These are phyloP conservation scores for Pontederia paniculata DNA, from an alignment of 176 grass and related monocot species.

Conservation along the genomic window DNA sequence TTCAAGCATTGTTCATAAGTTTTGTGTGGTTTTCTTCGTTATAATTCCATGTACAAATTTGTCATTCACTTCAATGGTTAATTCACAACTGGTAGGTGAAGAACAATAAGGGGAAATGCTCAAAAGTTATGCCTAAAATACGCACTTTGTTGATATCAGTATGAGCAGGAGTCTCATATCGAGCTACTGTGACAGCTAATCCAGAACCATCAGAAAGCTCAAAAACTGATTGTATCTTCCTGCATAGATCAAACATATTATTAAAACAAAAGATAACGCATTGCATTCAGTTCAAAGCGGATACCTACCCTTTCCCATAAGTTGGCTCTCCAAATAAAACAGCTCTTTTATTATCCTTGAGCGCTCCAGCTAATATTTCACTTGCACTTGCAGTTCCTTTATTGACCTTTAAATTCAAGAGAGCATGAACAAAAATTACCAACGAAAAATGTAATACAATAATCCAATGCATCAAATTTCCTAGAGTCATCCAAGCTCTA, in stretches of 20 bases:
- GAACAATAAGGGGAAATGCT: neutral
- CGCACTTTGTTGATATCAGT: conserved; percentile 82
- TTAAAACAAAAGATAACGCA: neutral
- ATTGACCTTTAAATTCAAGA: conserved; percentile 55
- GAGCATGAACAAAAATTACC: neutral
- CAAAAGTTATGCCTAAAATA: neutral
- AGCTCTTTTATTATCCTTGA: conserved; percentile 93
- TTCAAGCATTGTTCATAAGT: too few species aligned
- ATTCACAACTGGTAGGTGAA: neutral
- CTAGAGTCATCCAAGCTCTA: neutral
- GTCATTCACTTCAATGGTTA: too few species aligned
- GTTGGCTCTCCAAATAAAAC: conserved; percentile 88
- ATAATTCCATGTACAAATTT: too few species aligned
- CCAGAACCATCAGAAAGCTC: conserved; percentile 88
- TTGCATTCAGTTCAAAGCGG: neutral
- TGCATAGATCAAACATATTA: conserved; percentile 13
- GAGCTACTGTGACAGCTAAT: conserved; percentile 64
- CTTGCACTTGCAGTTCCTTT: conserved; percentile 95
- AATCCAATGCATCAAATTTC: neutral
- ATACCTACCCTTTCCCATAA: conserved; percentile 73
- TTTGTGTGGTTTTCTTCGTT: too few species aligned
- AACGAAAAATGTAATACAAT: neutral
- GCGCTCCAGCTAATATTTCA: conserved; percentile 86
- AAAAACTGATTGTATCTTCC: conserved; percentile 91
- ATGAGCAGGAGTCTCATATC: conserved; percentile 79